phyloP scores from a whole-genome alignment of 495 filamentous ascomycete genomes.

The Penicillium flavigenum region DNA sequence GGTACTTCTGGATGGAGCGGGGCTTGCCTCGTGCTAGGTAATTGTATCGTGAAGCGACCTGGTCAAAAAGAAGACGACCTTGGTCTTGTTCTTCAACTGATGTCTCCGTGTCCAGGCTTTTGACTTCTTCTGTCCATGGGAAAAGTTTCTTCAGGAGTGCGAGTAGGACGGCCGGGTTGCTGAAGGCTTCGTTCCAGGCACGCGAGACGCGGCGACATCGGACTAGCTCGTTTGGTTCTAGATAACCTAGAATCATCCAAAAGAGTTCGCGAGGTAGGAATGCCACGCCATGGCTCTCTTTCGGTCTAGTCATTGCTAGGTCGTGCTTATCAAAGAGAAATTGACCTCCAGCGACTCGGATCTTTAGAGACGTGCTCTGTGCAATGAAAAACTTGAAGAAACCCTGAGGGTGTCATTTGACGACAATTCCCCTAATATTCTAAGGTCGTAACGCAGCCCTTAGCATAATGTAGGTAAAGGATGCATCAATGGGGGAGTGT shows the following conservation, averaged over 20 bases:
- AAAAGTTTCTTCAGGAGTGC: constrained; percentile 53
- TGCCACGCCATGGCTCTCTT: constrained; percentile 23
- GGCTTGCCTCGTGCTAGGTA: constrained; percentile 52
- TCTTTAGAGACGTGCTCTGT: neutral
- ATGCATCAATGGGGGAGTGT: neutral
- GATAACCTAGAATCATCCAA: constrained; percentile 40
- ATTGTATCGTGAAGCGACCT: constrained; percentile 57
- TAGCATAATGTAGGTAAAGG: neutral
- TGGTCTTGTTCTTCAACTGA: constrained; percentile 10
- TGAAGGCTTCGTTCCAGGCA: constrained; percentile 56
- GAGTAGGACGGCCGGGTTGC: constrained; percentile 44
- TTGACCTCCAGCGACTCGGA: neutral
- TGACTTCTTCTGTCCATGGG: constrained; percentile 55
- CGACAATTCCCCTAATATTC: neutral
- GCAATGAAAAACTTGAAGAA: neutral
- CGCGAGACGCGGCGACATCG: constrained; percentile 56
- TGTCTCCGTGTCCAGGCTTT: constrained; percentile 22
- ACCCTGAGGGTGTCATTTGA: neutral
- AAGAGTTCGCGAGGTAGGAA: constrained; percentile 45
- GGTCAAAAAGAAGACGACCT: constrained; percentile 51
- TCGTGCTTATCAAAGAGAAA: neutral
- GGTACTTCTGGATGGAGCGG: constrained; percentile 47
- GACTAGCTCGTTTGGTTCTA: constrained; percentile 52
- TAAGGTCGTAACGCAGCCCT: neutral
- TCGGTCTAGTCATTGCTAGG: constrained; percentile 6